Conservation (phyloP, 225 moss, liverwort and hornwort species). For the Sphagnum contortum region DNA sequence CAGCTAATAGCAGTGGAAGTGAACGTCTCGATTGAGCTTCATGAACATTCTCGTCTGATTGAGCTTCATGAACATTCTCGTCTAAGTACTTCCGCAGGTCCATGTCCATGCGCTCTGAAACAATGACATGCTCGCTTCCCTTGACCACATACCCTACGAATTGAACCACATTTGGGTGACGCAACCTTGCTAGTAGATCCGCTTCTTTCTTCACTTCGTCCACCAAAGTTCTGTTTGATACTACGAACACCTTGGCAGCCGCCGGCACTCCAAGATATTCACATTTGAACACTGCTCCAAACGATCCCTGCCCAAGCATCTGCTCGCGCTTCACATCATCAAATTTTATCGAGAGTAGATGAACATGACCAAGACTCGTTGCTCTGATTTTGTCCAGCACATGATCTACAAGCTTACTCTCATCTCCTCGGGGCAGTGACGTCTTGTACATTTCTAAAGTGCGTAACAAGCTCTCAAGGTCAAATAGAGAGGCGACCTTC, state of each 20-base stretch:
- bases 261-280: slow-evolving; percentile 38
- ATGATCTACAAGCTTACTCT: too few species aligned
- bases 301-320: slow-evolving; percentile 15
- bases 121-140: slow-evolving; percentile 18
- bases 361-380: too few species aligned
- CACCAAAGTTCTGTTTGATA: slow-evolving; percentile 9
- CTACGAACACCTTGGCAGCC: slow-evolving; percentile 15
- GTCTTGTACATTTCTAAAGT: too few species aligned
- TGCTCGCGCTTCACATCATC: slow-evolving; percentile 12
- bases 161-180: slow-evolving; percentile 35
- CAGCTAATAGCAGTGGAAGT: slow-evolving; percentile 25
- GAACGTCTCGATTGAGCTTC: slow-evolving; percentile 3
- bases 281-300: slow-evolving; percentile 34
- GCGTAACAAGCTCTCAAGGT: too few species aligned
- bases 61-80: not conserved
- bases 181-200: slow-evolving; percentile 17
- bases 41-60: slow-evolving; percentile 1
- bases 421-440: too few species aligned
- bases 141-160: slow-evolving; percentile 30
- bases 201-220: slow-evolving; percentile 19
- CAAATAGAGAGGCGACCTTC: too few species aligned
- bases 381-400: too few species aligned
- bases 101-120: slow-evolving; percentile 28
- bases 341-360: too few species aligned
- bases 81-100: slow-evolving; percentile 18